Evolutionary conservation across 1,284 basidiomycete genomes (phyloP).

Genomic region (Sporisorium iseilematis-ciliati): DNA sequence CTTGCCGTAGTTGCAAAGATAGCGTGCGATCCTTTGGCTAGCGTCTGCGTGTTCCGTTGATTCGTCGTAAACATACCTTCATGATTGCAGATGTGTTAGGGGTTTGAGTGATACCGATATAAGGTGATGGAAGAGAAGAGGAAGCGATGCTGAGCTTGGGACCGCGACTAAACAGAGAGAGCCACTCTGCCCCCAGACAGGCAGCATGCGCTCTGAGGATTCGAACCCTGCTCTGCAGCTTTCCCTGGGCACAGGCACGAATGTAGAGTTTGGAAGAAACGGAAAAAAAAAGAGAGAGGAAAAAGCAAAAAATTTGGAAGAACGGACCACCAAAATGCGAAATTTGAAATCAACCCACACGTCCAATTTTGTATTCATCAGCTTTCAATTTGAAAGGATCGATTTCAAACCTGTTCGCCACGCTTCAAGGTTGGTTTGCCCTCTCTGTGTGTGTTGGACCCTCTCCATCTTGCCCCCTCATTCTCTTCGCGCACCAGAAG

Average conservation of each 20-base stretch:
- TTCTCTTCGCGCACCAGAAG: neutral
- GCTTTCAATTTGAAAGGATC: neutral
- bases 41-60: neutral
- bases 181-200: neutral
- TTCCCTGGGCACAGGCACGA: neutral
- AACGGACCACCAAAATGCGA: conserved; percentile 19
- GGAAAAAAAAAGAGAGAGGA: conserved; percentile 11
- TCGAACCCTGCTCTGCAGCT: conserved; percentile 3
- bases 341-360: neutral
- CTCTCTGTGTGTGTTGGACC: neutral
- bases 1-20: neutral
- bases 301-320: conserved; percentile 26
- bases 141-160: neutral
- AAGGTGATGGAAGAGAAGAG: conserved; percentile 31
- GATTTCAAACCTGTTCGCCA: conserved; percentile 1
- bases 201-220: neutral
- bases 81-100: conserved; percentile 25
- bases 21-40: neutral
- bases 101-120: conserved; percentile 28
- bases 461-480: too few relatives aligned
- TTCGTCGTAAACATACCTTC: conserved; percentile 30
- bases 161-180: neutral
- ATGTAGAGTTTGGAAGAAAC: conserved; percentile 8
- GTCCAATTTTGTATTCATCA: neutral
- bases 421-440: neutral